These are phyloP conservation scores for Hypomyces rosellus DNA, from an alignment of 2,329 filamentous ascomycete species.

Conservation along the genomic window DNA sequence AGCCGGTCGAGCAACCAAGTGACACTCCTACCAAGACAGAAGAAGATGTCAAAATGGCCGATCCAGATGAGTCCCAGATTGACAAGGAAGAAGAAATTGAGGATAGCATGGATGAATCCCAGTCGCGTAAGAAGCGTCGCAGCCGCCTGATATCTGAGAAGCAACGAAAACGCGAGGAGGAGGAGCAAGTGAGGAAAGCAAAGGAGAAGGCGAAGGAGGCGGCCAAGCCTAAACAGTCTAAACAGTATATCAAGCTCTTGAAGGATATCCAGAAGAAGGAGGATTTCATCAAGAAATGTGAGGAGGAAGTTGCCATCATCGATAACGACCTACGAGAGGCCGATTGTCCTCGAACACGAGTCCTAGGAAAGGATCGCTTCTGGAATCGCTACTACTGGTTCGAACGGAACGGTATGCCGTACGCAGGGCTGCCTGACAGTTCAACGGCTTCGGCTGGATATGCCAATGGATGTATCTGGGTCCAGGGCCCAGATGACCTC, in stretches of 20 bases:
- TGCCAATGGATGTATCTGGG: conserved; percentile 92
- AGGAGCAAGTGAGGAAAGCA: conserved; percentile 64
- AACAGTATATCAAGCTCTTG: conserved; percentile 79
- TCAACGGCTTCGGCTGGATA: conserved; percentile 84
- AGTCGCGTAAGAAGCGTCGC: conserved; percentile 46
- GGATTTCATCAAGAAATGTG: conserved; percentile 69
- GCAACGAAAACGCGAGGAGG: conserved; percentile 70
- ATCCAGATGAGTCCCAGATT: conserved; percentile 54
- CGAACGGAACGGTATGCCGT: conserved; percentile 97
- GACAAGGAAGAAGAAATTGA: conserved; percentile 54
- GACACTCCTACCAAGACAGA: conserved; percentile 41
- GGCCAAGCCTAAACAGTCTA: conserved; percentile 69
- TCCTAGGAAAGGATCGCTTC: conserved; percentile 90
- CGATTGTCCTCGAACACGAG: conserved; percentile 82
- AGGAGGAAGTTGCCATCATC: conserved; percentile 76
- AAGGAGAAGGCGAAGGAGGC: conserved; percentile 65
- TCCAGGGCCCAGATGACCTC: conserved; percentile 88
- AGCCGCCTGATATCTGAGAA: conserved; percentile 56
- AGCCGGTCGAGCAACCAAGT: conserved; percentile 54
- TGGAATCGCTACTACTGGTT: conserved; percentile 99
- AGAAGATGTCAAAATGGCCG: conserved; percentile 55
- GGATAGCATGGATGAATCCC: conserved; percentile 65
- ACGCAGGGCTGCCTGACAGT: conserved; percentile 77
- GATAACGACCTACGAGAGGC: conserved; percentile 93
- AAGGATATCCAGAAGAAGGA: conserved; percentile 88